Evolutionary conservation across 805 yeast genomes (phyloP).

Genomic region (Myxozyma nipponensis): DNA sequence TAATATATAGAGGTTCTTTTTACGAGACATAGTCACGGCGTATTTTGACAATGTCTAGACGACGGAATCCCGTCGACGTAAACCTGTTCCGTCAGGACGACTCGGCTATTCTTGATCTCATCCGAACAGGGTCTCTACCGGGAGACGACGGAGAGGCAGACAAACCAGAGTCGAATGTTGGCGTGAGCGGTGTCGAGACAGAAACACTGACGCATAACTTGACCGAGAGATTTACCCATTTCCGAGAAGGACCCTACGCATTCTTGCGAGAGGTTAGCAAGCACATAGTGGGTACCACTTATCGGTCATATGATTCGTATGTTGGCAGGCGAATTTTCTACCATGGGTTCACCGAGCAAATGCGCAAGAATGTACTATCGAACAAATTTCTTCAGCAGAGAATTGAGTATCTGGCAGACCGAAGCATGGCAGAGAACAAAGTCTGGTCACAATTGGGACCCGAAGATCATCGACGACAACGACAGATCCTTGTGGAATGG

Average conservation of each 20-base stretch:
- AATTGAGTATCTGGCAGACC: slow-evolving; percentile 36
- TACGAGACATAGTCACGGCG: too few species aligned
- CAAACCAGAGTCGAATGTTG: background rate
- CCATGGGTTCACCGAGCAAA: slow-evolving; percentile 34
- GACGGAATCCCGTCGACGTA: slow-evolving; percentile 9
- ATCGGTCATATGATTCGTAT: slow-evolving; percentile 40
- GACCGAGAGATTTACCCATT: slow-evolving; percentile 35
- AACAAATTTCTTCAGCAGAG: slow-evolving; percentile 34
- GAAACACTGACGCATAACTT: slow-evolving; percentile 31
- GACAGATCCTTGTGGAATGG: slow-evolving; percentile 33
- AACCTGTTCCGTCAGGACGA: slow-evolving; percentile 23
- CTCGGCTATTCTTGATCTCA: slow-evolving; percentile 17
- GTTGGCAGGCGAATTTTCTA: slow-evolving; percentile 38
- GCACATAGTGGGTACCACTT: slow-evolving; percentile 36
- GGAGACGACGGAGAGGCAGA: background rate
- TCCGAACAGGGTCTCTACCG: slow-evolving; percentile 9
- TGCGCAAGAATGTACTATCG: slow-evolving; percentile 32
- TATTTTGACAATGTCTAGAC: background rate
- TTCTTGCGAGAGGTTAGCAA: slow-evolving; percentile 35
- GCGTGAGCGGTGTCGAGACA: slow-evolving; percentile 4
- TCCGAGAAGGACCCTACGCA: slow-evolving; percentile 38
- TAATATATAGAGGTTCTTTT: too few species aligned
- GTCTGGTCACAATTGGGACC: slow-evolving; percentile 28
- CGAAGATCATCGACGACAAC: slow-evolving; percentile 32
- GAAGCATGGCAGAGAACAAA: slow-evolving; percentile 34